Evolutionary conservation across 1,139 yeast species (phyloP).

Genomic region (Pichia kudriavzevii): DNA sequence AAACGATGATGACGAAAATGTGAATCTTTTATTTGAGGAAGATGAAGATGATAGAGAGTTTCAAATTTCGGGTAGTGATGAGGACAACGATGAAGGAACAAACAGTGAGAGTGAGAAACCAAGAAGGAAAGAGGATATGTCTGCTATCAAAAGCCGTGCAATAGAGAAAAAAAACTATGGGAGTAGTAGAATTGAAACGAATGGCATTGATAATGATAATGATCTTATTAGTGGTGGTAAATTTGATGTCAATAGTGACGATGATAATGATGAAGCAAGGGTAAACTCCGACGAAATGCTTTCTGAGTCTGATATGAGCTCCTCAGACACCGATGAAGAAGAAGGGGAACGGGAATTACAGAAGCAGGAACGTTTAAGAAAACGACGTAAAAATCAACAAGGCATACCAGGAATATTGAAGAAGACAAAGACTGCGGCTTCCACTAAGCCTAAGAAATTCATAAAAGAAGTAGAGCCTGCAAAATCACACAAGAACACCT

Average conservation of each 20-base stretch:
- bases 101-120: conserved; percentile 22
- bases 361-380: conserved; percentile 40
- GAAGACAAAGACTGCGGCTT: conserved; percentile 15
- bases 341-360: conserved; percentile 63
- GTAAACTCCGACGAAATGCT: conserved; percentile 30
- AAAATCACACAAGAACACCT: background rate
- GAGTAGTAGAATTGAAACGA: background rate
- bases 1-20: conserved; percentile 64
- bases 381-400: conserved; percentile 33
- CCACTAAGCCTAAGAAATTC: conserved; percentile 13
- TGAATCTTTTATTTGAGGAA: conserved; percentile 71
- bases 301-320: conserved; percentile 38
- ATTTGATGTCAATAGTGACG: conserved; percentile 7
- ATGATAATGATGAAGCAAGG: conserved; percentile 30
- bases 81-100: conserved; percentile 18
- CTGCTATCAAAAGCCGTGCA: conserved; percentile 15
- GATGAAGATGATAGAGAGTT: conserved; percentile 82
- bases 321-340: conserved; percentile 41
- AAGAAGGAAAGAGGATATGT: conserved; percentile 13
- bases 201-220: no score
- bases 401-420: conserved; percentile 17
- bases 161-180: background rate
- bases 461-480: conserved; percentile 13
- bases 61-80: conserved; percentile 28
- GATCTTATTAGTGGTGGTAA: no score